Base-by-base conservation (phyloP, 441 rosid species). In the Croton laevigatus region DNA sequence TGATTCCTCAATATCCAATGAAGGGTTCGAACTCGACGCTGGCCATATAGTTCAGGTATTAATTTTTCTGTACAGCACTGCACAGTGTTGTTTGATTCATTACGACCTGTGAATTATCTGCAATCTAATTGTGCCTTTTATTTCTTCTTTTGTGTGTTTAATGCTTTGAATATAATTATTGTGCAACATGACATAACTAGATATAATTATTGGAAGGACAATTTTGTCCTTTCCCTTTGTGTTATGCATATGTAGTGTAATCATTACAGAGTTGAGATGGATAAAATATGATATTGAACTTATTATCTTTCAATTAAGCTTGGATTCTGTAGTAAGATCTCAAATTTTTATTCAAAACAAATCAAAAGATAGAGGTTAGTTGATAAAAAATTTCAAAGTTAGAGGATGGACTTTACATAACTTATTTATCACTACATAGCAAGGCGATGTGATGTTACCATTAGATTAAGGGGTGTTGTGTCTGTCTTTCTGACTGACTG, bases 1-100 rank as follows among this genome's bases (percentile, higher is more conserved):
- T 52, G 96, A 93, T 86, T 96, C 98, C 68, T 93, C 98, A n/a
- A 84, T 93, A 69, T 85, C 89, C 19, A 90, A 85, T 80, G 97
- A 91, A 67, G 97, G 96, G 17, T 91, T 93, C 27, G 98, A 89
- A 82, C 82, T 84, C 60, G 98, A 96, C 80, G 97, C 97, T 0
- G 86, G 91, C 81, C 94, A 85, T 69, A 81, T 93, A 79, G 85
- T 93, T 75, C 99, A 90, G 97, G 99, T 62, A 34, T 65, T 65
- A 44, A 60, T 37, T 63, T 59, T 54, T 61, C 22, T 73, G 22
- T 48, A 23, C n/a, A 27, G 32, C 19, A 54, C 59, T 49, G 38
- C 19, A 68, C 27, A 34, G 40, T 62, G 4, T 34, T 61, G 27
- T 66, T 42, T 52, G n/a, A 14, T 58, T 4, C 42, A 22, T 11